Base-by-base conservation (phyloP, 1,284 basidiomycete species). In the Takashimella tepidaria region DNA sequence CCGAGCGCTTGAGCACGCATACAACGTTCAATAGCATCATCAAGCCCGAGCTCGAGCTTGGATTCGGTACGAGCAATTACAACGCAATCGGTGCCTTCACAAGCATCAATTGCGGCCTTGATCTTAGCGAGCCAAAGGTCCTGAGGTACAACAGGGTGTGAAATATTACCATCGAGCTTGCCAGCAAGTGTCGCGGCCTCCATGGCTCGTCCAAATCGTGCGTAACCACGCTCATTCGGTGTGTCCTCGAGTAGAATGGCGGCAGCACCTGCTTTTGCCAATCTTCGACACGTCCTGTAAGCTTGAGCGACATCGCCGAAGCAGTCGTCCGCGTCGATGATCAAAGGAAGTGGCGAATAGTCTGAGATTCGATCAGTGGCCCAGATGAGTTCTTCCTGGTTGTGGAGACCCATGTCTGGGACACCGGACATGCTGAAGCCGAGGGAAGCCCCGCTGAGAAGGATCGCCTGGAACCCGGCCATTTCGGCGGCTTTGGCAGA, bases 331-430 rank as follows among this genome's bases (percentile, higher is more conserved):
- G 51, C 51, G 45, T 53, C 51, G 51, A 53, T 53, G 45, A 53
- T 53, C n/a, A 53, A 45, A 22, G 51, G 51, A 37, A 53, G 51
- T 21, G 51, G 51, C 4, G 51, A 53, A 21, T 53, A 53, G 41
- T 53, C 51, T 21, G 51, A 46, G 45, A 53, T 53, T 5, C 51
- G 51, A 45, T 53, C 51, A 8, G 51, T 53, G 45, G 51, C 51
- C 51, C 51, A 53, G 51, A 53, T 47, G 43, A 53, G 51, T 45
- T 53, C 45, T 47, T 53, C 51, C 51, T 53, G 51, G 45, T 53
- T 53, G 51, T 53, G 51, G 20, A 53, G 51, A 26, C 51, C 51
- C 51, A 53, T 53, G 45, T 53, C 51, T n/a, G 51, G 51, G 24
- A 53, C 51, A 37, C 51, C 51, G 41, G 51, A 53, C 51, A 53